Conservation (phyloP, 2,329 filamentous ascomycete genomes). For the Exophiala aquamarina region DNA sequence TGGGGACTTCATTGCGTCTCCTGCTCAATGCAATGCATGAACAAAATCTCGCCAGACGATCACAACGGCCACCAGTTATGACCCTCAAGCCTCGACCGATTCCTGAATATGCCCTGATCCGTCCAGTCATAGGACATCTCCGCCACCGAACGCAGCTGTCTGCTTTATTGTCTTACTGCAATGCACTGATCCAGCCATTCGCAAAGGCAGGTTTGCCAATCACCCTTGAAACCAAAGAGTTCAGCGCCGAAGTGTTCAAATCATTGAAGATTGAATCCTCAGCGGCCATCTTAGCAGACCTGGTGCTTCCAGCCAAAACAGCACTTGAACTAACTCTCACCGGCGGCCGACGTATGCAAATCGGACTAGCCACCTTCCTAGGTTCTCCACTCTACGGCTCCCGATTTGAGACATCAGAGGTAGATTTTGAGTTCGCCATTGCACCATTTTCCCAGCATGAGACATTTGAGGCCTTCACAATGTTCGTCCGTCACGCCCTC, state of each 20-base stretch:
- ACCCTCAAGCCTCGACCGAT: slow-evolving; percentile 49
- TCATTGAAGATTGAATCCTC: slow-evolving; percentile 12
- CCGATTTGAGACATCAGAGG: slow-evolving; percentile 18
- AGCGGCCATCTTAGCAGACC: slow-evolving; percentile 7
- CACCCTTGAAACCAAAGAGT: slow-evolving; percentile 6
- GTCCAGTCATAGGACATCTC: slow-evolving; percentile 56
- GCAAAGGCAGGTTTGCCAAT: slow-evolving; percentile 17
- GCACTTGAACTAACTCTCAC: slow-evolving; percentile 18
- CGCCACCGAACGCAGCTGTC: slow-evolving; percentile 46
- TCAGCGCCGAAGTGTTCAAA: slow-evolving; percentile 3
- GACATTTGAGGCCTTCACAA: slow-evolving; percentile 11
- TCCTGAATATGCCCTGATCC: slow-evolving; percentile 58
- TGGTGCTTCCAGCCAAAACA: slow-evolving; percentile 18
- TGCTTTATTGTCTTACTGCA: slow-evolving; percentile 31
- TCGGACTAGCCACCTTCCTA: slow-evolving; percentile 23
- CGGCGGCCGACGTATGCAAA: slow-evolving; percentile 9
- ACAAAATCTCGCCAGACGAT: slow-evolving; percentile 68
- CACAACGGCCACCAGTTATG: slow-evolving; percentile 59
- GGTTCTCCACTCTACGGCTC: slow-evolving; percentile 24
- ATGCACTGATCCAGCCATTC: slow-evolving; percentile 28
- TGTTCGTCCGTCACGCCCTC: slow-evolving; percentile 11
- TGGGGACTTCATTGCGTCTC: slow-evolving; percentile 69
- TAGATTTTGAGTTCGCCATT: slow-evolving; percentile 20
- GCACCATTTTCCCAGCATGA: slow-evolving; percentile 12
- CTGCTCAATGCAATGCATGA: slow-evolving; percentile 78